Conservation (phyloP, 1,284 basidiomycete species). For the Pholiota adiposa region DNA sequence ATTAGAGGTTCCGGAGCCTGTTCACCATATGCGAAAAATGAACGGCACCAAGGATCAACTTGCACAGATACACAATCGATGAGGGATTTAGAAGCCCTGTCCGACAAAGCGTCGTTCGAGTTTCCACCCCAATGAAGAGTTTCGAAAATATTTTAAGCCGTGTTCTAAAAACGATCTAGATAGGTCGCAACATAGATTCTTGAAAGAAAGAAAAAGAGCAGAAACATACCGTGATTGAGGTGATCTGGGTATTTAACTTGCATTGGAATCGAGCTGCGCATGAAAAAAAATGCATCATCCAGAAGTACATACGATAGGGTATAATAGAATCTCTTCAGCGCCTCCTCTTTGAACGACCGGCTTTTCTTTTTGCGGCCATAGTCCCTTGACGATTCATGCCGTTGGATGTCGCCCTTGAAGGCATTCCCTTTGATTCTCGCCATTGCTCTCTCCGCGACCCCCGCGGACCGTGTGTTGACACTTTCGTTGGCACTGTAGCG, state of each 20-base stretch:
- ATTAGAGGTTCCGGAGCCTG: conserved; percentile 29
- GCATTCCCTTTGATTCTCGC: conserved; percentile 74
- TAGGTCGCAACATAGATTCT: conserved; percentile 9
- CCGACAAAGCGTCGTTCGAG: conserved; percentile 31
- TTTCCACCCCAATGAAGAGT: conserved; percentile 20
- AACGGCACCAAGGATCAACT: conserved; percentile 28
- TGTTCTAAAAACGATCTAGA: not conserved
- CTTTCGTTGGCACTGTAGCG: conserved; percentile 36
- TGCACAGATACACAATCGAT: conserved; percentile 33
- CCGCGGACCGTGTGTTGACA: conserved; percentile 79
- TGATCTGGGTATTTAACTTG: not conserved
- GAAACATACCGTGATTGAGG: conserved; percentile 11
- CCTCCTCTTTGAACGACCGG: conserved; percentile 72
- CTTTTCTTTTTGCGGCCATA: conserved; percentile 59
- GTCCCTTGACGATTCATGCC: conserved; percentile 72
- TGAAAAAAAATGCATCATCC: conserved; percentile 12
- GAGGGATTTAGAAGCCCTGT: conserved; percentile 30
- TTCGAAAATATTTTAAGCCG: not conserved
- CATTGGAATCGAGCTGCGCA: conserved; percentile 7
- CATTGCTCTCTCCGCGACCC: conserved; percentile 73
- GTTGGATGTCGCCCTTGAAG: conserved; percentile 48
- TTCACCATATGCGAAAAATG: conserved; percentile 34
- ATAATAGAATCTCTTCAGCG: conserved; percentile 44
- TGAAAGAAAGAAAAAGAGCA: too few species aligned
- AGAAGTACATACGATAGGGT: conserved; percentile 22